Evolutionary conservation across 768 basidiomycete species (phyloP), one percentile per base, ranked within the genome.

Genomic region (Lactarius hengduanensis): DNA sequence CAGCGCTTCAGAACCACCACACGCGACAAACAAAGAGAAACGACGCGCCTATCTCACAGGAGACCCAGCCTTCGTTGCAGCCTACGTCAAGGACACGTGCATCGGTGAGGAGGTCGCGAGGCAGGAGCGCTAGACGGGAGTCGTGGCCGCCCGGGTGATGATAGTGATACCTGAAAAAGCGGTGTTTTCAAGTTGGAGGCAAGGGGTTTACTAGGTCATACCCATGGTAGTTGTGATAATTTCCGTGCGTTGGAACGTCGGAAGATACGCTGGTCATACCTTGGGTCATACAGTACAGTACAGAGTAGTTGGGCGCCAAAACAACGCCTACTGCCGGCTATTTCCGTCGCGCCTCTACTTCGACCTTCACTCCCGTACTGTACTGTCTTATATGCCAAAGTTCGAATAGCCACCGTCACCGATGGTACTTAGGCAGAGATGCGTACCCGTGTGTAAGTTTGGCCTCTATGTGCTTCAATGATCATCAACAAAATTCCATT

Each of bases 51-150:
- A 67, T 67, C 26, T 67, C 41, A 28, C 66, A 67, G 16, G 67
- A 61, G 0, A 65, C 28, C 67, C 64, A 66, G 7, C 67, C 67
- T 50, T 68, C 64, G 20, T 68, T 68, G 16, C 62, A 64, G 66
- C 66, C 74, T 16, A 67, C 57, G 28, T 67, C 62, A 16, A 67
- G 66, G 13, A 67, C 66, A 53, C 66, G 32, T 5, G 66, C 53
- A 28, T 63, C 41, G 3, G 32, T 32, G 32, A 67, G 50, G 41
- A 67, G 57, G 47, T 59, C 57, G 2, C 5, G 50, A 18, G 66
- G 87, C 2, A 96, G 77, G 20, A 88, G 76, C 0, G 81, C 78
- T 2, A 96, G 80, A 20, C 94, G 84, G 0, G 84, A 81, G 74
- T 95, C 92, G 32, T 47, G 61, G 7, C 59, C 47, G 26, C 70